Conservation (phyloP, 192 early-diverging fungal species). For the Lunasporangiospora selenospora region DNA sequence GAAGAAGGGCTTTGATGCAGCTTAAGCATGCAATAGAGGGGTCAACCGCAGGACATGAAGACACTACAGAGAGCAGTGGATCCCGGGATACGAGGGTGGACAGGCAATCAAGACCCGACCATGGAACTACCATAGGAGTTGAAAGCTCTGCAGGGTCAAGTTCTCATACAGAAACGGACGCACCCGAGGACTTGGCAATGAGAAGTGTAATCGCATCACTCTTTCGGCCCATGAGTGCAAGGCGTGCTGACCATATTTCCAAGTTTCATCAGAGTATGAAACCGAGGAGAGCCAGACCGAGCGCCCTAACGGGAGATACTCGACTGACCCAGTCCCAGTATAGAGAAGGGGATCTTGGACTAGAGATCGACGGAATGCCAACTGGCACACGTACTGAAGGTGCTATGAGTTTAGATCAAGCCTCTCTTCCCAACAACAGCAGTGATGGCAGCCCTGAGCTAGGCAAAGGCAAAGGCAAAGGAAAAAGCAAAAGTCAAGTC, state of each 20-base stretch:
- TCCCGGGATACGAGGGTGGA: not conserved
- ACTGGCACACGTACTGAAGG: too few relatives aligned
- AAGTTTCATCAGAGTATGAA: too few relatives aligned
- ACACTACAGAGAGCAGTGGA: not conserved
- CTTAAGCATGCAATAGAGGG: slow-evolving; percentile 4
- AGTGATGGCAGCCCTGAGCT: not conserved
- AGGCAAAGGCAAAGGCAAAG: not conserved
- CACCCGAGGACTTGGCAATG: not conserved
- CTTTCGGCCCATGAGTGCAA: too few relatives aligned
- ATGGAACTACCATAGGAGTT: not conserved
- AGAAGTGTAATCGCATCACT: too few relatives aligned
- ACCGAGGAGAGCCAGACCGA: too few relatives aligned
- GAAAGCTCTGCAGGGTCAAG: not conserved
- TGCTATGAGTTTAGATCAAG: not conserved
- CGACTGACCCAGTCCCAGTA: too few relatives aligned
- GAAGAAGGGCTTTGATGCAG: slow-evolving; percentile 3
- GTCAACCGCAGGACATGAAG: not conserved
- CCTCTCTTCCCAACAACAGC: not conserved
- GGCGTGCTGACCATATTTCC: too few relatives aligned
- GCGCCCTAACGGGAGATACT: too few relatives aligned
- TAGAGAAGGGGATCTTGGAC: too few relatives aligned
- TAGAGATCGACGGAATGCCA: too few relatives aligned
- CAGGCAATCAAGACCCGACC: slow-evolving; percentile 1
- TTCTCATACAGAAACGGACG: not conserved
- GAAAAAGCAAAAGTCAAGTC: not conserved